Base-by-base conservation (phyloP, 768 basidiomycete species). In the Suillus spraguei region DNA sequence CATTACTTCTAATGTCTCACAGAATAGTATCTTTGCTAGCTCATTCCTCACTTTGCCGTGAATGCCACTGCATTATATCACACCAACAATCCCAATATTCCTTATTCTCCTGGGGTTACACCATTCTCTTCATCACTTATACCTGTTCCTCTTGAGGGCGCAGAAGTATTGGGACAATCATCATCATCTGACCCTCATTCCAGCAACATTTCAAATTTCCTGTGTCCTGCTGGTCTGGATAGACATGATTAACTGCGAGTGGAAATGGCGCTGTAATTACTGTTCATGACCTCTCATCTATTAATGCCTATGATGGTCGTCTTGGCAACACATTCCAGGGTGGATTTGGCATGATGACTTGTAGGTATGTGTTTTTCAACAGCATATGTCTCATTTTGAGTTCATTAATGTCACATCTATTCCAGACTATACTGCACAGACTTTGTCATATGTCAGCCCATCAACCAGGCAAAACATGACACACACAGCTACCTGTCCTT, bases 81-180 rank as follows among this genome's bases (percentile, higher is more conserved):
- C 65, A 87, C 88, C 47, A 90, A 90, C 71, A 95, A 94, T 71
- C 93, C 93, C 13, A 95, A 91, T 64, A 88, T 95, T 5, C 93
- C 93, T 14, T 88, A 86, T 69, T 95, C 94, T 24, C 73, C 86
- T 2, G 88, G 91, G 33, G 92, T 94, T 16, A 89, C 92, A 0
- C 91, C 92, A 0, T 94, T 92, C 73, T 91, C 95, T 5, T 92
- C 92, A 2, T 96, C 94, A 11, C 87, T 97, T 56, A 94, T 95
- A 41, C 91, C 92, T 20, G 79, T 95, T 39, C 87, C 91, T 38
- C 77, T 95, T 20, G 74, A 81, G 65, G 81, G 81, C 22, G 86
- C 88, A n/a, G 72, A 81, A 54, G 71, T 84, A 20, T 76, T 86
- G 68, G 87, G 83, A 20, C 85, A 84, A 3, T 88, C 91, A 20